A percentile compares a stretch with the other conserved stretches of the same genome.
These are phyloP conservation scores for Tetrahymena thermophila DNA, from an alignment of 73 alveolate species.

Conservation along the genomic window DNA sequence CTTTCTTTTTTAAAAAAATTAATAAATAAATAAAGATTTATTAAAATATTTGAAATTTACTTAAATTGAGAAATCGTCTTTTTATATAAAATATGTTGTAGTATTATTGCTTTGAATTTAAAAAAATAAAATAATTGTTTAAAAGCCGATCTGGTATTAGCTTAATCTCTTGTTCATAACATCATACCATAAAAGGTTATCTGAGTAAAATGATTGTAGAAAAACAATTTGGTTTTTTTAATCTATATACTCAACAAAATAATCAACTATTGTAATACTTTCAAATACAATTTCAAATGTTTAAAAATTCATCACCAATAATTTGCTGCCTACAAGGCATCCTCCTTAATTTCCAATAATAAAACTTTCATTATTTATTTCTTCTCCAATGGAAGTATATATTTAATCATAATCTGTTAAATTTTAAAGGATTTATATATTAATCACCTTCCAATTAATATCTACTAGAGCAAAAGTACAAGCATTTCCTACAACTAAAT, in stretches of 20 bases:
- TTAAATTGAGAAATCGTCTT: background rate
- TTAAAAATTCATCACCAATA: background rate
- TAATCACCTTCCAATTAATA: background rate
- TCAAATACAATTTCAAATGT: background rate
- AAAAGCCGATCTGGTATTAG: background rate
- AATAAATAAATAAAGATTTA: too few relatives aligned
- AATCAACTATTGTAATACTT: background rate
- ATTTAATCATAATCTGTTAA: background rate
- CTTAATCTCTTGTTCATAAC: background rate
- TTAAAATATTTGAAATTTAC: background rate
- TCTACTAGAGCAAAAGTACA: background rate
- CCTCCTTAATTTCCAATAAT: background rate
- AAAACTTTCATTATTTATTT: background rate
- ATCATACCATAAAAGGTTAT: background rate
- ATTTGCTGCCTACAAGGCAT: background rate
- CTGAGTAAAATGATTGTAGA: background rate
- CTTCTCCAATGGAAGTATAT: background rate
- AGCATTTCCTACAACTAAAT: background rate
- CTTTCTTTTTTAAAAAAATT: too few relatives aligned
- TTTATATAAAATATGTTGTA: background rate
- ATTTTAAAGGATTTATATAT: too few relatives aligned
- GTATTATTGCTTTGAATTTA: too few relatives aligned
- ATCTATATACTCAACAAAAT: background rate
- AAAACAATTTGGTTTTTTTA: too few relatives aligned
- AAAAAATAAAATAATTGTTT: too few relatives aligned